Evolutionary conservation across 176 grass and related monocot genomes (phyloP).

Genomic region (Eremochloa ophiuroides): DNA sequence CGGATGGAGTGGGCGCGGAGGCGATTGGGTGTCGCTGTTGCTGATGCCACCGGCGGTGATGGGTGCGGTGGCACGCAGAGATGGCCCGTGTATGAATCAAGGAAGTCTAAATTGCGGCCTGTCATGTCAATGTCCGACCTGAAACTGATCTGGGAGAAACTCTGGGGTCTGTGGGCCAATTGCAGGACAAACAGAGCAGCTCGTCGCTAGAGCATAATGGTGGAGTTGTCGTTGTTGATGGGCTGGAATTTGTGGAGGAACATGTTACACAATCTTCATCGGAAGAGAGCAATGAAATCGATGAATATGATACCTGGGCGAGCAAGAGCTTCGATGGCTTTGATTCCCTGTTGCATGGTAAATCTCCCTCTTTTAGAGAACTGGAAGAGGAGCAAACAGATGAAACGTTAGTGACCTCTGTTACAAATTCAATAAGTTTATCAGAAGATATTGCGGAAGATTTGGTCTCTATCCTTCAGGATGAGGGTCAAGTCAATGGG

Average conservation of each 20-base stretch:
- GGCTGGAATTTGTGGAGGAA: not conserved
- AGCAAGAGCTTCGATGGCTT: slow-evolving; percentile 8
- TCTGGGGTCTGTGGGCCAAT: not conserved
- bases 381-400: not conserved
- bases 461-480: not conserved
- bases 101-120: slow-evolving; percentile 13
- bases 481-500: slow-evolving; percentile 3
- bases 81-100: slow-evolving; percentile 43
- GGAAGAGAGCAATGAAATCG: not conserved
- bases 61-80: slow-evolving; percentile 26
- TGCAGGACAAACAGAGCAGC: not conserved
- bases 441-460: not conserved
- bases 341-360: not conserved
- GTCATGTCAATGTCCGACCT: not conserved
- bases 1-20: slow-evolving; percentile 39
- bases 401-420: not conserved
- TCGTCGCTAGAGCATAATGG: not conserved
- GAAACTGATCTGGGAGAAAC: not conserved
- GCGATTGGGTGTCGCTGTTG: slow-evolving; percentile 19
- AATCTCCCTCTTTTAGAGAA: not conserved
- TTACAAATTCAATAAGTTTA: not conserved
- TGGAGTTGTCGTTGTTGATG: not conserved
- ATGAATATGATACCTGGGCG: slow-evolving; percentile 12
- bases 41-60: slow-evolving; percentile 7
- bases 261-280: not conserved